These are phyloP conservation scores for Aspergillus campestris DNA, from an alignment of 495 filamentous ascomycete genomes.

Conservation along the genomic window DNA sequence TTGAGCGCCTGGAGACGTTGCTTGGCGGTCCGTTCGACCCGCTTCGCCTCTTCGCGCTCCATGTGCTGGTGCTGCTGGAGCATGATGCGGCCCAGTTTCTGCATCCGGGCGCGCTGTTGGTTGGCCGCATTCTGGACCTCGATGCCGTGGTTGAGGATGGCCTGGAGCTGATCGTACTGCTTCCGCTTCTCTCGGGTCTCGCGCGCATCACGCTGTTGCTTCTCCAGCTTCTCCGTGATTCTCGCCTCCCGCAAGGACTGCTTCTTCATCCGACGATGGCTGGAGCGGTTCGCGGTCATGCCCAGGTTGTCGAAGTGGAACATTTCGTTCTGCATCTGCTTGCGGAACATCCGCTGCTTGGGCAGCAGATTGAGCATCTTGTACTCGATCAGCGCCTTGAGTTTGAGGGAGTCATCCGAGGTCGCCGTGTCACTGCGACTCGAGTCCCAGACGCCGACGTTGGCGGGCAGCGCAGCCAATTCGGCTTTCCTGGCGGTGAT, in stretches of 20 bases:
- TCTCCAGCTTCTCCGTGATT: slow-evolving; percentile 96
- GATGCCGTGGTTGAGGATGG: slow-evolving; percentile 59
- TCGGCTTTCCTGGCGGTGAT: slow-evolving; percentile 76
- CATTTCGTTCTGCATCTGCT: slow-evolving; percentile 80
- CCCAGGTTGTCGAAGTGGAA: slow-evolving; percentile 88
- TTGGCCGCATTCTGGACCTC: slow-evolving; percentile 50
- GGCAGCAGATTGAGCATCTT: slow-evolving; percentile 74
- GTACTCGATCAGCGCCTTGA: slow-evolving; percentile 86
- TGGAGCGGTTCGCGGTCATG: slow-evolving; percentile 84
- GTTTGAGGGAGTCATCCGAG: slow-evolving; percentile 73
- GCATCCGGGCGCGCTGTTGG: slow-evolving; percentile 56
- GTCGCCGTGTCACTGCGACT: slow-evolving; percentile 59
- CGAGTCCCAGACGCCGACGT: slow-evolving; percentile 75
- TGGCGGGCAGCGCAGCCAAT: slow-evolving; percentile 71
- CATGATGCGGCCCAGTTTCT: slow-evolving; percentile 86
- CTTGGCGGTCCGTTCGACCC: slow-evolving; percentile 92
- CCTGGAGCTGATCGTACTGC: slow-evolving; percentile 77
- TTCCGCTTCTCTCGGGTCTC: slow-evolving; percentile 94
- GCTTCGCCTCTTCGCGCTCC: slow-evolving; percentile 97
- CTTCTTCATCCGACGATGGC: slow-evolving; percentile 92
- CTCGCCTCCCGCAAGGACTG: slow-evolving; percentile 91
- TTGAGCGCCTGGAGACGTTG: slow-evolving; percentile 98
- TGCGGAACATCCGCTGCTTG: slow-evolving; percentile 77
- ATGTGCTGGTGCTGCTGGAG: slow-evolving; percentile 83
- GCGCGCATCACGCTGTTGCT: slow-evolving; percentile 91